These are phyloP conservation scores for Neolentinus lepideus DNA, from an alignment of 1,284 basidiomycete genomes.

Conservation along the genomic window DNA sequence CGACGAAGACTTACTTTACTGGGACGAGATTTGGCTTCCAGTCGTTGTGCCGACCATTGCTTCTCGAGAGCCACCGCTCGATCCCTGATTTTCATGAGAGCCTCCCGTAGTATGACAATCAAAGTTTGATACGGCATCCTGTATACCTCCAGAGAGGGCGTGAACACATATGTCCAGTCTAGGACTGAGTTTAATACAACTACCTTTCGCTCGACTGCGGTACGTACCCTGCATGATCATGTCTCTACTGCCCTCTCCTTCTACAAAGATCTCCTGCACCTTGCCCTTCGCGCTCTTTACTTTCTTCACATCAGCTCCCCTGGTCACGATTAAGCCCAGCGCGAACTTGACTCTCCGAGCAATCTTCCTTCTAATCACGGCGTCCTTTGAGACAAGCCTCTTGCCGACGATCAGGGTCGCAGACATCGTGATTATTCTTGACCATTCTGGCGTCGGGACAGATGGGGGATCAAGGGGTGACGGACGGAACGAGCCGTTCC, in stretches of 20 bases:
- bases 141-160: slow-evolving; percentile 8
- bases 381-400: not conserved
- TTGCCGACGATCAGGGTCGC: not conserved
- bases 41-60: not conserved
- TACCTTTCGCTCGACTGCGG: not conserved
- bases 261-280: not conserved
- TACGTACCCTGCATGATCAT: not conserved
- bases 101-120: slow-evolving; percentile 2
- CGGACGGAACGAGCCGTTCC: not conserved
- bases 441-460: not conserved
- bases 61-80: not conserved
- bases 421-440: not conserved
- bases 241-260: not conserved
- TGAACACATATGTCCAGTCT: slow-evolving; percentile 12
- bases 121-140: slow-evolving; percentile 7
- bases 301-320: not conserved
- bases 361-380: not conserved
- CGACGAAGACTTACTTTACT: too few relatives aligned
- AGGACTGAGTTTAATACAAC: not conserved
- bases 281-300: not conserved
- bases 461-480: not conserved
- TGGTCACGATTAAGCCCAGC: not conserved
- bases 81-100: slow-evolving; percentile 1
- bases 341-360: not conserved
- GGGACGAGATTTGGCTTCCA: too few relatives aligned